phyloP scores from a whole-genome alignment of 495 filamentous ascomycete genomes.

The Hyphodiscus hymeniophilus region DNA sequence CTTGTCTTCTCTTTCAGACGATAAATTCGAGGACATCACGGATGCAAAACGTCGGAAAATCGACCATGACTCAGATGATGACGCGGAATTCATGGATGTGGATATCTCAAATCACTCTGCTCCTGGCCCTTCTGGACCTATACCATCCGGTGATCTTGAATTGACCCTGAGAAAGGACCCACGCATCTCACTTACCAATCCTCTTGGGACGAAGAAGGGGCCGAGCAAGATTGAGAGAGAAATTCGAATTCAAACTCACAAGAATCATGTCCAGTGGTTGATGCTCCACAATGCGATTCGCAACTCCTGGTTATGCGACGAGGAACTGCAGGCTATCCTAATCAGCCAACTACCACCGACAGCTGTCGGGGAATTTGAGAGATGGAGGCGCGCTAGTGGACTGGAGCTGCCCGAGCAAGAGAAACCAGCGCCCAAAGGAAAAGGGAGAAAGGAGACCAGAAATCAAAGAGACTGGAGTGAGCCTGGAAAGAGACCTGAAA shows the following conservation, averaged over 20 bases:
- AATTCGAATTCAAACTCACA: constrained; percentile 71
- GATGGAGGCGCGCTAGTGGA: constrained; percentile 62
- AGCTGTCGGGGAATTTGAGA: constrained; percentile 63
- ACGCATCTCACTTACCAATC: constrained; percentile 41
- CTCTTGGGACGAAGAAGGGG: constrained; percentile 69
- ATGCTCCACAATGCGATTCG: constrained; percentile 83
- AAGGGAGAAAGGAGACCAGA: constrained; percentile 32
- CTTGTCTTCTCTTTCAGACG: constrained; percentile 57
- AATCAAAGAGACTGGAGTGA: constrained; percentile 66
- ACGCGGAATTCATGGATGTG: constrained; percentile 88
- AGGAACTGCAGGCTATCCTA: constrained; percentile 68
- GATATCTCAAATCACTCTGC: constrained; percentile 16
- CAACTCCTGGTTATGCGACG: constrained; percentile 80
- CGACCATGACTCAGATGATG: constrained; percentile 48
- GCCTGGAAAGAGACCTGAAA: constrained; percentile 58
- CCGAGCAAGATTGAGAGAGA: constrained; percentile 75
- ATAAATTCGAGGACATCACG: constrained; percentile 46
- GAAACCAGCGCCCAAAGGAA: constrained; percentile 19
- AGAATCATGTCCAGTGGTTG: constrained; percentile 80
- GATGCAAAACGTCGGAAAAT: constrained; percentile 30
- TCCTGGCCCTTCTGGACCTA: constrained; percentile 25
- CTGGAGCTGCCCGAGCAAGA: constrained; percentile 32
- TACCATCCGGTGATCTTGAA: constrained; percentile 53
- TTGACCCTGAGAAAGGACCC: constrained; percentile 61
- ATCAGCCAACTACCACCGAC: constrained; percentile 58